These are phyloP conservation scores for Sporodiniella umbellata DNA, from an alignment of 371 early-diverging fungal species.

Conservation along the genomic window DNA sequence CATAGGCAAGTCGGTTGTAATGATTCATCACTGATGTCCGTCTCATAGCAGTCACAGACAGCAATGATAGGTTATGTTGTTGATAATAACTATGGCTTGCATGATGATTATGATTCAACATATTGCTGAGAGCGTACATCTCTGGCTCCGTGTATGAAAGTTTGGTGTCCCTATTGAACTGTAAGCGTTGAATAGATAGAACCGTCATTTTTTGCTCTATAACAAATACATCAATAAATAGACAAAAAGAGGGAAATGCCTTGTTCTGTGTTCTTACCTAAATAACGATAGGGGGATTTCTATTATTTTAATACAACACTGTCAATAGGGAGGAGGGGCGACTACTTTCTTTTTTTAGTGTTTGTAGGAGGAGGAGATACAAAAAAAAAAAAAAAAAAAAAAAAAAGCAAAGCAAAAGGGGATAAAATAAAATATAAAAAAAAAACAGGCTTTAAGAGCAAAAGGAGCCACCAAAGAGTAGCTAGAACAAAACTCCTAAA, in stretches of 20 bases:
- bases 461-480: no score
- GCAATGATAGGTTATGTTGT: neutral
- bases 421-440: no score
- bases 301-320: neutral
- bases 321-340: neutral
- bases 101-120: constrained; percentile 4
- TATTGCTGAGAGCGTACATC: constrained; percentile 24
- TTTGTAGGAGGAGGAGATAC: neutral
- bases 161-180: neutral
- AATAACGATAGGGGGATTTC: neutral
- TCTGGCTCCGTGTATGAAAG: constrained; percentile 31
- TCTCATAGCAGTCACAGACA: constrained; percentile 6
- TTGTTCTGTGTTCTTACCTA: no score
- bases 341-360: no score
- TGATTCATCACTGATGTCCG: constrained; percentile 1
- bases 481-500: no score
- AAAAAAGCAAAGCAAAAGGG: no score
- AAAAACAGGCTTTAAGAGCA: no score
- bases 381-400: no score
- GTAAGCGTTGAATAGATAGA: constrained; percentile 27
- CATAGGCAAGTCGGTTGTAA: constrained; percentile 21
- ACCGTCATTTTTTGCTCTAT: constrained; percentile 11
- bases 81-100: neutral
- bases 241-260: neutral
- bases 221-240: neutral